phyloP scores from a whole-genome alignment of 495 filamentous ascomycete species.

The Aspergillus saccharolyticus region DNA sequence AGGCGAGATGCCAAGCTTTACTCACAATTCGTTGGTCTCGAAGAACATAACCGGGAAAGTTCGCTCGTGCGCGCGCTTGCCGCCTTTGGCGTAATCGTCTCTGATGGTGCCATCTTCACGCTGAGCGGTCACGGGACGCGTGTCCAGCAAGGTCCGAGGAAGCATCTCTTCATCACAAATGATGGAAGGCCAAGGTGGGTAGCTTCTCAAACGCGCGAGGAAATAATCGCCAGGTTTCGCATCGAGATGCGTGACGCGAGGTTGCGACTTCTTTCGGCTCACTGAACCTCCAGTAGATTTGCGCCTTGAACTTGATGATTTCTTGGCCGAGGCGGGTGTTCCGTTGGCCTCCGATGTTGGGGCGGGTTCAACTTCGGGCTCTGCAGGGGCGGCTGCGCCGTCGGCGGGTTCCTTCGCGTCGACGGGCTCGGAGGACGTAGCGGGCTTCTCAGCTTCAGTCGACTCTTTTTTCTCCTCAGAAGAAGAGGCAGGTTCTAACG shows the following conservation, averaged over 20 bases:
- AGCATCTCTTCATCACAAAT: conserved; percentile 91
- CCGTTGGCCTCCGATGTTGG: conserved; percentile 37
- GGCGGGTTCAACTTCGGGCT: conserved; percentile 23
- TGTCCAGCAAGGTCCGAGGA: conserved; percentile 61
- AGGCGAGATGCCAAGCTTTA: conserved; percentile 13
- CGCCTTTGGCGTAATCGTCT: conserved; percentile 76
- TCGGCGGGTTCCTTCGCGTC: conserved; percentile 33
- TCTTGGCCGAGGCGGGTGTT: conserved; percentile 43
- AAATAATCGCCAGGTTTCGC: conserved; percentile 82
- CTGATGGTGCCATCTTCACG: conserved; percentile 76
- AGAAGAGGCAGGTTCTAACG: conserved; percentile 22
- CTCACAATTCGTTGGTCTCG: conserved; percentile 92
- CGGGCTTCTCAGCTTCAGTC: conserved; percentile 24
- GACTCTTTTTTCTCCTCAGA: conserved; percentile 31
- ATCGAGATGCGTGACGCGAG: conserved; percentile 63
- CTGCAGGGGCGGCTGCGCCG: conserved; percentile 22
- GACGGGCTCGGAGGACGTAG: conserved; percentile 21
- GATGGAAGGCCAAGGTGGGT: conserved; percentile 85
- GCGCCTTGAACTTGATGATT: conserved; percentile 44
- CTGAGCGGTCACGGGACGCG: conserved; percentile 74
- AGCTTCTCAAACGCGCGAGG: conserved; percentile 82
- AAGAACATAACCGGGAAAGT: conserved; percentile 94
- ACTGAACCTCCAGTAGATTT: conserved; percentile 73
- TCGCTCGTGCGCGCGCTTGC: conserved; percentile 73
- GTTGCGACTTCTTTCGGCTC: conserved; percentile 75